Percentiles rank a stretch among this genome's conserved stretches.
Evolutionary conservation across 306 rosid species (phyloP).

Genomic region (Malus domestica): ASM211411v1 NC_041797.1:3696001-3696500

Average conservation of each 20-base stretch:
- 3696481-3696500: background rate
- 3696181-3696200: background rate
- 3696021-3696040: background rate
- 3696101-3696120: no score
- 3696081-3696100: background rate
- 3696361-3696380: background rate
- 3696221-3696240: background rate
- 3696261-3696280: background rate
- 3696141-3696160: background rate
- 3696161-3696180: background rate
- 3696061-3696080: background rate
- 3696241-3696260: background rate
- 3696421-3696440: background rate
- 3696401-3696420: background rate
- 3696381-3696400: background rate
- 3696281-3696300: background rate
- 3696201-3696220: background rate
- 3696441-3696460: background rate
- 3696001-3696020: background rate
- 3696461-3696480: background rate
- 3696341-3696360: background rate
- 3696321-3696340: background rate
- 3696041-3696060: background rate
- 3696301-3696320: background rate
- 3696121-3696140: background rate